A percentile compares a stretch with the other conserved stretches of the same genome.
These are phyloP conservation scores for Tephrocybe sp. DNA, from an alignment of 768 basidiomycete species.

Conservation along the genomic window DNA sequence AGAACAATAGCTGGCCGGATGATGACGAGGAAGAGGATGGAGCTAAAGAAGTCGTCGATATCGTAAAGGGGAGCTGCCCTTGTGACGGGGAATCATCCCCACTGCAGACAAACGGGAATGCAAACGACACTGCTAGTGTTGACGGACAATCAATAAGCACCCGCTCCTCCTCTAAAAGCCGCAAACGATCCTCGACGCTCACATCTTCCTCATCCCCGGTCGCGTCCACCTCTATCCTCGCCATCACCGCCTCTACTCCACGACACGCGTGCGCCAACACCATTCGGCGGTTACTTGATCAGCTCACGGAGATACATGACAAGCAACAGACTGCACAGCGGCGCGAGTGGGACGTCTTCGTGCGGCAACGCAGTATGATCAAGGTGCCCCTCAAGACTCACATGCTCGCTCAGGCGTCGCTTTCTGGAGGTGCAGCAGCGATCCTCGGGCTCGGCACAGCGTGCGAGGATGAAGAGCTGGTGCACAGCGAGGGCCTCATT, in stretches of 20 bases:
- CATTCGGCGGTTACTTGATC: slow-evolving; percentile 68
- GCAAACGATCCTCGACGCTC: slow-evolving; percentile 44
- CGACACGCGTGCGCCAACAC: slow-evolving; percentile 76
- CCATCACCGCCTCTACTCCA: slow-evolving; percentile 61
- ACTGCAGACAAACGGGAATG: background rate
- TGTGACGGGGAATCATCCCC: slow-evolving; percentile 35
- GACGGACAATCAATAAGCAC: slow-evolving; percentile 29
- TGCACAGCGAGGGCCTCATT: slow-evolving; percentile 83
- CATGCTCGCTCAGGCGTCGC: slow-evolving; percentile 22
- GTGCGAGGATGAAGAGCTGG: slow-evolving; percentile 70
- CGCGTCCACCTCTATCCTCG: slow-evolving; percentile 53
- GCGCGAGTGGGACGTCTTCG: slow-evolving; percentile 88
- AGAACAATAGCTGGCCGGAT: slow-evolving; percentile 77
- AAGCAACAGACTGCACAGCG: slow-evolving; percentile 65
- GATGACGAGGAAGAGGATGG: slow-evolving; percentile 42
- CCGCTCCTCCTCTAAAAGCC: slow-evolving; percentile 50
- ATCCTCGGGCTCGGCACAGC: slow-evolving; percentile 67
- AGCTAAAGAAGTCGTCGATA: slow-evolving; percentile 37
- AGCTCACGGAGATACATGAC: slow-evolving; percentile 84
- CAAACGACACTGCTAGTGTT: slow-evolving; percentile 1
- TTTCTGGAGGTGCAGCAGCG: slow-evolving; percentile 53
- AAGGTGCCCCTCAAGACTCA: slow-evolving; percentile 32
- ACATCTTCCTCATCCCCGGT: slow-evolving; percentile 23
- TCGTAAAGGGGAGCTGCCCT: slow-evolving; percentile 46
- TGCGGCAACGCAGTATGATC: slow-evolving; percentile 63